Evolutionary conservation across 768 basidiomycete species (phyloP), one percentile per base, ranked within the genome.

Genomic region (Mycena floridula): DNA sequence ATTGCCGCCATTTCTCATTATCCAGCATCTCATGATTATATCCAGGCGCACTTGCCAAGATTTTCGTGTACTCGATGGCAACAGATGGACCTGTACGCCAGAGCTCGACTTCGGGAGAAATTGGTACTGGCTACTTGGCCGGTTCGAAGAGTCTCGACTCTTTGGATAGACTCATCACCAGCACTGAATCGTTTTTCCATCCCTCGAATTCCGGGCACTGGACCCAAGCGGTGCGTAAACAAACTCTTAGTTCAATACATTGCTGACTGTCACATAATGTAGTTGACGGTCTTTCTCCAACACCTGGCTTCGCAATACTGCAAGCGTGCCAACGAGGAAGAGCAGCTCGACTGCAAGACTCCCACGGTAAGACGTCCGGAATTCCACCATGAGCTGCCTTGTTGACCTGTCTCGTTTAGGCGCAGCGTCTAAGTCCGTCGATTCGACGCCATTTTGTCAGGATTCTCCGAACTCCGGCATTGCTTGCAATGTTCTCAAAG

Each of bases 101-200:
- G 27, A 65, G 65, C 42, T 64, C 63, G 7, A 39, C 38, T 20
- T 22, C 38, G 15, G 26, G 54, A 51, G n/a, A 57, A 53, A 32
- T 46, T 66, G 25, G 55, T 63, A 62, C 48, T 23, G 81, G 78
- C 18, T 89, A 74, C 58, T 64, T 89, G 23, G 92, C 81, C 0
- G 95, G 95, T 13, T 92, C 87, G 2, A 86, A 77, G 57, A 89
- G 93, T 16, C 71, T 98, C 47, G 90, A 95, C 54, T 83, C 89
- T 12, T 68, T 98, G 22, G 88, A 89, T 53, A 82, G 82, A 52
- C 66, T 98, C 32, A 79, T 98, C 49, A 94, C 89, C 12, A 93
- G 89, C 54, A 89, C 87, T 5, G 95, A 98, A 58, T 82, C 85
- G 0, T 95, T 87, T 70, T 98, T 97, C 66, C 95, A 98, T 61